phyloP scores from a whole-genome alignment of 2,329 filamentous ascomycete species.

The Tolypocladium tropicale region DNA sequence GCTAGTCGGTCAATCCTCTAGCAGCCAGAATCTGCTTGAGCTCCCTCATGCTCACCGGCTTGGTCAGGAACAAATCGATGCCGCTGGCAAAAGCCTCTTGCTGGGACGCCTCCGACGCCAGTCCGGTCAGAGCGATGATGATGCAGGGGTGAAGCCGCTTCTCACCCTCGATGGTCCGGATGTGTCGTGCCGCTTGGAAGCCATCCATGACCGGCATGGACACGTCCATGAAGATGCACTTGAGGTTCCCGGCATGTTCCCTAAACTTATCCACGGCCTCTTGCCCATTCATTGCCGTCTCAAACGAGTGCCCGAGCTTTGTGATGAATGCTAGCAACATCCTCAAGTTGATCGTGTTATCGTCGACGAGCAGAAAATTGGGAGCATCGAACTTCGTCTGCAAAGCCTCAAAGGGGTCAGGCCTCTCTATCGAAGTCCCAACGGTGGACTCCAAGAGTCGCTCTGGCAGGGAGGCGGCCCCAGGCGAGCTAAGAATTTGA shows the following conservation, averaged over 20 bases:
- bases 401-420: not conserved
- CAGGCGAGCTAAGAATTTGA: not conserved
- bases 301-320: not conserved
- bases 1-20: not conserved
- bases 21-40: not conserved
- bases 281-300: not conserved
- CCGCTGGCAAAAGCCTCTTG: not conserved
- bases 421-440: not conserved
- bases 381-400: not conserved
- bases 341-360: not conserved
- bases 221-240: not conserved
- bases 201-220: not conserved
- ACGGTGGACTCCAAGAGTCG: not conserved
- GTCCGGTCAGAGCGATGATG: not conserved
- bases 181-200: not conserved
- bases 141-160: not conserved
- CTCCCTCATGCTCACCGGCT: not conserved
- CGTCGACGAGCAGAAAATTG: not conserved
- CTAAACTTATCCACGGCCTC: not conserved
- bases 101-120: not conserved
- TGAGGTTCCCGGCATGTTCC: not conserved
- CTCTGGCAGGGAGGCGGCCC: not conserved
- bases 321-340: not conserved
- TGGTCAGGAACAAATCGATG: not conserved
- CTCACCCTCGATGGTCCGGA: not conserved